phyloP scores from a whole-genome alignment of 2,329 filamentous ascomycete species.

The Metarhizium rileyi region DNA sequence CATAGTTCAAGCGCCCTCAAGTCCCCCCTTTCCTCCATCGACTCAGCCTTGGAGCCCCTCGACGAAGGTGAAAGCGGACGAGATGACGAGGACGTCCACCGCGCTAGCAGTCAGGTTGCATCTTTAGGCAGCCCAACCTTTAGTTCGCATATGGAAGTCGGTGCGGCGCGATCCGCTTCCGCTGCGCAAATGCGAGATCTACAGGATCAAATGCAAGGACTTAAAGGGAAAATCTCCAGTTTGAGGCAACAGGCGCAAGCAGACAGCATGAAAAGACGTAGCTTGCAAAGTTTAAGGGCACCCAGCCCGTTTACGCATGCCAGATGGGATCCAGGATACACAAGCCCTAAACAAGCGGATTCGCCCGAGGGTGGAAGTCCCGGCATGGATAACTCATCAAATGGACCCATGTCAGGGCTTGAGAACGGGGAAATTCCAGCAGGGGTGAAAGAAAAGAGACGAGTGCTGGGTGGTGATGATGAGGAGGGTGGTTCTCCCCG shows the following conservation, averaged over 20 bases:
- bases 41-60: conserved; percentile 40
- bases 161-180: conserved; percentile 56
- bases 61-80: conserved; percentile 36
- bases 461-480: conserved; percentile 5
- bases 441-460: conserved; percentile 2
- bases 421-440: not conserved
- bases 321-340: conserved; percentile 20
- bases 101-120: conserved; percentile 24
- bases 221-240: conserved; percentile 76
- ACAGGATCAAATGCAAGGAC: conserved; percentile 74
- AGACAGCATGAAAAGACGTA: conserved; percentile 68
- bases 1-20: conserved; percentile 18
- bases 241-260: conserved; percentile 69
- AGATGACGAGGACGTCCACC: conserved; percentile 14
- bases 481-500: not conserved
- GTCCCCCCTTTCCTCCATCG: conserved; percentile 29
- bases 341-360: conserved; percentile 10
- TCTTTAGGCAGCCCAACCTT: conserved; percentile 36
- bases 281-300: conserved; percentile 63
- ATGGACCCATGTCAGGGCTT: not conserved
- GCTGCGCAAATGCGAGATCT: conserved; percentile 64
- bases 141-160: conserved; percentile 32
- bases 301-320: conserved; percentile 73
- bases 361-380: conserved; percentile 9
- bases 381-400: not conserved